These are phyloP conservation scores for Pleoardoris graminearum DNA, from an alignment of 2,329 filamentous ascomycete species.

Conservation along the genomic window DNA sequence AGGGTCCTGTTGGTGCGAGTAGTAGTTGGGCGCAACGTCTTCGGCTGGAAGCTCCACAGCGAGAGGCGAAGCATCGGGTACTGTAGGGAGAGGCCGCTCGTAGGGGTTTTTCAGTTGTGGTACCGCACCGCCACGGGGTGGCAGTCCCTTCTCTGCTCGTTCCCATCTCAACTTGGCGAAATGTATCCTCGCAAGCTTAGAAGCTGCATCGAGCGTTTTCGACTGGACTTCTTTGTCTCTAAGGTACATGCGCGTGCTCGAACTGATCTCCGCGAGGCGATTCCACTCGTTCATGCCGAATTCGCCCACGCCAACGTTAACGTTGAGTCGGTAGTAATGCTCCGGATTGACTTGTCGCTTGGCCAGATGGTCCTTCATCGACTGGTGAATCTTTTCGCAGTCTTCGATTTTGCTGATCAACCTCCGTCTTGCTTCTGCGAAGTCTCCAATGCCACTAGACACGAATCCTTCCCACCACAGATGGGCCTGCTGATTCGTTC, in stretches of 20 bases:
- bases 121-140: constrained; percentile 32
- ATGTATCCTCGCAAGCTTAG: constrained; percentile 82
- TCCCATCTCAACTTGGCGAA: constrained; percentile 72
- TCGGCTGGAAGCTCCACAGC: constrained; percentile 65
- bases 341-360: constrained; percentile 81
- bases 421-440: constrained; percentile 82
- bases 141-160: constrained; percentile 43
- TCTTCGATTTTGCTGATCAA: constrained; percentile 93
- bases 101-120: constrained; percentile 33
- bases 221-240: constrained; percentile 71
- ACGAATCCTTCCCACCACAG: constrained; percentile 93
- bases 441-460: constrained; percentile 72
- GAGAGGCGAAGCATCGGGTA: constrained; percentile 49
- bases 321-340: constrained; percentile 95
- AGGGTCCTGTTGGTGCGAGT: constrained; percentile 25
- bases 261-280: constrained; percentile 91
- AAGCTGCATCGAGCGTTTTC: constrained; percentile 75
- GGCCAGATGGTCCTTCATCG: constrained; percentile 79
- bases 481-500: constrained; percentile 68
- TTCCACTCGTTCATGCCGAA: constrained; percentile 99
- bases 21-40: constrained; percentile 48
- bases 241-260: constrained; percentile 83
- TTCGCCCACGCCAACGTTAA: constrained; percentile 92
- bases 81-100: constrained; percentile 37
- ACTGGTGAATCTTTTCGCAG: constrained; percentile 86